Conservation (phyloP, 2,329 filamentous ascomycete species). For the Bipolaris victoriae region DNA sequence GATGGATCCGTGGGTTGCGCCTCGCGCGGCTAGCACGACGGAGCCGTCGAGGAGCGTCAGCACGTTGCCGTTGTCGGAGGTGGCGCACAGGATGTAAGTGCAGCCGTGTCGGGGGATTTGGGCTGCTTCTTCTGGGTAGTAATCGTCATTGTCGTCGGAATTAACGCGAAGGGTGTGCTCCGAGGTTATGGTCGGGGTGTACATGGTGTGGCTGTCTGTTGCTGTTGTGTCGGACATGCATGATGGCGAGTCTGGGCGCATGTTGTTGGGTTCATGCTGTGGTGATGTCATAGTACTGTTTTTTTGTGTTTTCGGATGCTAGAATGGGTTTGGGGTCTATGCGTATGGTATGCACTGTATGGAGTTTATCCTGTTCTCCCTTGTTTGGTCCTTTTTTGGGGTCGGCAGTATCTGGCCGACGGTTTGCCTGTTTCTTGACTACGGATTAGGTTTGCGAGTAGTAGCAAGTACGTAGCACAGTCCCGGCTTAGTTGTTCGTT, state of each 20-base stretch:
- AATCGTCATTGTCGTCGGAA: background rate
- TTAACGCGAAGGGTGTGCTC: background rate
- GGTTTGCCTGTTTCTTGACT: too few relatives aligned
- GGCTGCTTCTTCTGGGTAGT: background rate
- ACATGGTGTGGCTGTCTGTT: constrained; percentile 3
- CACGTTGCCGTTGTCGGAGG: constrained; percentile 8
- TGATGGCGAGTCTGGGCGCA: background rate
- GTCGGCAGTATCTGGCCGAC: too few relatives aligned
- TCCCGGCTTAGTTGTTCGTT: too few relatives aligned
- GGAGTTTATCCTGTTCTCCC: too few relatives aligned
- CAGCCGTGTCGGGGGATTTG: constrained; percentile 9
- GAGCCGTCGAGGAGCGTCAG: constrained; percentile 16
- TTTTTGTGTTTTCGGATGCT: background rate
- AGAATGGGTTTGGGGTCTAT: too few relatives aligned
- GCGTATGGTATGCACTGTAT: too few relatives aligned
- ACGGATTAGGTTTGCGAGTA: too few relatives aligned
- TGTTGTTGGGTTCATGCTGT: background rate
- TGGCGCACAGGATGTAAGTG: constrained; percentile 16
- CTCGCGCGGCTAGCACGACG: constrained; percentile 8
- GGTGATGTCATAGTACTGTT: background rate
- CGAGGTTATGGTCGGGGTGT: constrained; percentile 5
- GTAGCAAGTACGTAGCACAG: too few relatives aligned
- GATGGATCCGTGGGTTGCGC: constrained; percentile 10
- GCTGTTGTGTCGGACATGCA: constrained; percentile 2
- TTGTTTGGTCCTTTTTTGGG: too few relatives aligned